Base-by-base conservation (phyloP, 352 stramenopile genomes). In the Globisporangium polare region DNA sequence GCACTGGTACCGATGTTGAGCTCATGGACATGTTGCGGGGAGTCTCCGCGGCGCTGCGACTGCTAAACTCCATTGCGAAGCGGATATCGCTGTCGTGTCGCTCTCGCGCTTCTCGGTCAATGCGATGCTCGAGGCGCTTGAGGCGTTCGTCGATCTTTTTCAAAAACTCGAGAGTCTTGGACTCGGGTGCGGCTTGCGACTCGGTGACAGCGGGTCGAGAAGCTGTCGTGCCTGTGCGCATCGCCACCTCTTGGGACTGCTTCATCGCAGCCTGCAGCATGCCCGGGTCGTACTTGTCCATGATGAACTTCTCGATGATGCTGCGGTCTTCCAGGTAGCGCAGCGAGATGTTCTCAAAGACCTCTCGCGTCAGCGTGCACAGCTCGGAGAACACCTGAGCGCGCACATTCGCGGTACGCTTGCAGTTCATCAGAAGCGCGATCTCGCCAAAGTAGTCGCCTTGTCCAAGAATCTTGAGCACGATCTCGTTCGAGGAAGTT, bases 381-480 rank as follows among this genome's bases (percentile, higher is more conserved):
- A 93, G 72, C 63, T 93, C 84, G 0, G 80, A 89, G 57, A 93
- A 92, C 0, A 83, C 69, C 5, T 82, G 71, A 0, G 84, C 80
- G 7, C 81, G 82, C 5, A 93, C 84, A 47, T 93, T 91, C 1
- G 84, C 82, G 3, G 84, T 93, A 3, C 84, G 77, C 37, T 93
- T 93, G 71, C 84, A 93, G 62, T 93, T 91, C 80, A 93, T 90
- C 7, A 93, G 63, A 27, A 93, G 35, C 12, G 84, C 81, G 35
- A 93, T 93, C 49, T 93, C 84, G 6, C 84, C 82, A 60, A 93
- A 93, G 67, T 91, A 93, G 57, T 93, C 84, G 1, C 84, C 84
- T 43, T 90, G 80, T 0, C 72, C 72, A n/a, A 92, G 56, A 0
- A 78, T 69, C 55, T 91, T 91, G 13, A 89, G 68, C 26, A 91